Evolutionary conservation across 306 rosid genomes (phyloP).

Genomic region (Spatholobus suberectus): DNA sequence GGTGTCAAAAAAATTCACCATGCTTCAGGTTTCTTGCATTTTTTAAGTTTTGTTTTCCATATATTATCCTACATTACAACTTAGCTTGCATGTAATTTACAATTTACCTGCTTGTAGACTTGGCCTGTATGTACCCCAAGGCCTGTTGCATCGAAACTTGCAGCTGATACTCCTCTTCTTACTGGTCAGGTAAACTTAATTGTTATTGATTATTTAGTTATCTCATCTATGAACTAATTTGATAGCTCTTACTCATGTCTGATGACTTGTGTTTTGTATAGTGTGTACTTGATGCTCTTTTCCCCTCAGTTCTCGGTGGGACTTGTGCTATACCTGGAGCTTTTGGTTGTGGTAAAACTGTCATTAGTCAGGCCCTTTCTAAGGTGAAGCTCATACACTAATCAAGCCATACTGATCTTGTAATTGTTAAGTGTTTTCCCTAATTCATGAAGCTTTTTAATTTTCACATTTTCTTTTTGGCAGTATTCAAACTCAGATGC

Average conservation of each 20-base stretch:
- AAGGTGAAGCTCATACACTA: background rate
- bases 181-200: conserved; percentile 70
- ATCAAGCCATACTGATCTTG: no score
- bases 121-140: conserved; percentile 87
- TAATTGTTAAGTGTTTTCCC: no score
- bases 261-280: background rate
- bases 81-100: conserved; percentile 8
- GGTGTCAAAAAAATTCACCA: conserved; percentile 76
- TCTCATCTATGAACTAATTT: conserved; percentile 3
- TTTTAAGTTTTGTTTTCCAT: background rate
- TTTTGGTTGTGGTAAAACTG: conserved; percentile 88
- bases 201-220: background rate
- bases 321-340: conserved; percentile 92
- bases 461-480: no score
- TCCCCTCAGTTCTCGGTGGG: no score
- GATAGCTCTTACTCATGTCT: conserved; percentile 25
- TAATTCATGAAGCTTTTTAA: no score
- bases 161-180: conserved; percentile 85
- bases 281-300: no score
- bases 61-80: background rate
- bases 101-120: conserved; percentile 49
- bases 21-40: conserved; percentile 71
- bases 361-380: conserved; percentile 35
- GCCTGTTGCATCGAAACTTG: conserved; percentile 85
- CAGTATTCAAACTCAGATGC: no score